These are phyloP conservation scores for Aureoboletus auriporus DNA, from an alignment of 768 basidiomycete species.

Conservation along the genomic window DNA sequence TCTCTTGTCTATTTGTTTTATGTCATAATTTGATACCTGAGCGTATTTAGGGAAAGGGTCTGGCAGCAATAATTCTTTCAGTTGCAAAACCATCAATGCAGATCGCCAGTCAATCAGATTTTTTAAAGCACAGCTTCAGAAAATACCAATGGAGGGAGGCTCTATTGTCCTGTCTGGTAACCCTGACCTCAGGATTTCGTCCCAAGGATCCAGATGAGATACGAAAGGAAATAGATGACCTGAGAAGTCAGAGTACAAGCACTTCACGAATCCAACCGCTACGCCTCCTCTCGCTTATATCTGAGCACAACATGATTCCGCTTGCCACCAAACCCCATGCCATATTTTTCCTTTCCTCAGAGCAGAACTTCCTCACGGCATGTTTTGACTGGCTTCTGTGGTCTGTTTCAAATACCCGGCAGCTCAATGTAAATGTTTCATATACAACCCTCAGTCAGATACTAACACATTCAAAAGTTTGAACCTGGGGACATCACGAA, in stretches of 20 bases:
- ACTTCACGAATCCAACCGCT: not conserved
- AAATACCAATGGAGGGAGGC: slow-evolving; percentile 8
- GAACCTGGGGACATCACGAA: not conserved
- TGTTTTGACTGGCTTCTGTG: not conserved
- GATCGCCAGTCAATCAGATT: not conserved
- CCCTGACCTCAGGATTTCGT: not conserved
- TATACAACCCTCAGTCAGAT: fast-evolving
- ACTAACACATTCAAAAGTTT: not conserved
- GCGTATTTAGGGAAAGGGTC: no score
- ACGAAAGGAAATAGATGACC: not conserved
- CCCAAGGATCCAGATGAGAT: not conserved
- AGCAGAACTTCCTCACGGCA: not conserved
- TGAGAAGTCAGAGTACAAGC: not conserved
- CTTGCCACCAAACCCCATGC: not conserved
- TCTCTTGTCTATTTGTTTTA: no score
- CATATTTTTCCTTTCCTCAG: slow-evolving; percentile 4
- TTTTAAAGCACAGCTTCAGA: slow-evolving; percentile 3
- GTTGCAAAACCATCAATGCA: not conserved
- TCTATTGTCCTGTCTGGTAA: not conserved
- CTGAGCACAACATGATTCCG: not conserved
- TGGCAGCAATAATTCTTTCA: no score
- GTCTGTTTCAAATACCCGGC: not conserved
- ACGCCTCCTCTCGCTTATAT: not conserved
- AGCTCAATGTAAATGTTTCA: not conserved
- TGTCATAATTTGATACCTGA: no score